Percentiles rank a stretch among this genome's conserved stretches.
These are phyloP conservation scores for Acephala macrosclerotiorum DNA, from an alignment of 2,329 filamentous ascomycete genomes.

Conservation along the genomic window DNA sequence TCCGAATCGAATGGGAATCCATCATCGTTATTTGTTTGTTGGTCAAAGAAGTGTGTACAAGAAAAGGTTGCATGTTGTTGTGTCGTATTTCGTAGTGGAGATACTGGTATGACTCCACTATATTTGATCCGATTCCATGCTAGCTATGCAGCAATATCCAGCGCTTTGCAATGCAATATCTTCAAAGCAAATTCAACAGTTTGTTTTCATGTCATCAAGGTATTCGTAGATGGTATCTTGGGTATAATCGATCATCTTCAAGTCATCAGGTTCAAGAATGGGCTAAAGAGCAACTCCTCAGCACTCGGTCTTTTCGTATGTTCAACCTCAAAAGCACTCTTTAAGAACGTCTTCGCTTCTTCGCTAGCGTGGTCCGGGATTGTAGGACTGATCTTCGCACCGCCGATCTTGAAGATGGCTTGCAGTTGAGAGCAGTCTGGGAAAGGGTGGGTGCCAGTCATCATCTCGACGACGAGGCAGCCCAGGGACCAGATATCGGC, in stretches of 20 bases:
- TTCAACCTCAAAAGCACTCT: slow-evolving; percentile 93
- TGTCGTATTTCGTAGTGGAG: slow-evolving; percentile 1
- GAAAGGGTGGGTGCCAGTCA: slow-evolving; percentile 95
- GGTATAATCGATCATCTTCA: slow-evolving; percentile 42
- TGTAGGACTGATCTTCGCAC: slow-evolving; percentile 83
- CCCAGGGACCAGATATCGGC: slow-evolving; percentile 98
- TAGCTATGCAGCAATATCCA: slow-evolving; percentile 38
- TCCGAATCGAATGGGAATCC: no score
- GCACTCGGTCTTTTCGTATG: slow-evolving; percentile 91
- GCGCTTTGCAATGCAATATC: slow-evolving; percentile 33
- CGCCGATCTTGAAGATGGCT: slow-evolving; percentile 98
- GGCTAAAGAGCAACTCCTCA: slow-evolving; percentile 85
- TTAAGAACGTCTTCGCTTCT: slow-evolving; percentile 84
- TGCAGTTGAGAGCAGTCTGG: slow-evolving; percentile 97
- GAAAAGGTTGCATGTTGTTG: slow-evolving; percentile 11
- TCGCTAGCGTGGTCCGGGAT: slow-evolving; percentile 86
- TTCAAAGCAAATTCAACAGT: slow-evolving; percentile 18
- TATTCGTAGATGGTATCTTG: not conserved
- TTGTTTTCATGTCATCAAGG: slow-evolving; percentile 1
- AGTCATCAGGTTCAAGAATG: slow-evolving; percentile 79
- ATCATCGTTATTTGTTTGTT: slow-evolving; percentile 13
- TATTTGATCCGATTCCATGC: slow-evolving; percentile 14
- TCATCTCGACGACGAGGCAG: slow-evolving; percentile 98
- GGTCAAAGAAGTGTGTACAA: slow-evolving; percentile 24
- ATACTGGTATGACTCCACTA: not conserved